phyloP scores from a whole-genome alignment of 805 yeast species.

The Nakazawaea molendinolei region DNA sequence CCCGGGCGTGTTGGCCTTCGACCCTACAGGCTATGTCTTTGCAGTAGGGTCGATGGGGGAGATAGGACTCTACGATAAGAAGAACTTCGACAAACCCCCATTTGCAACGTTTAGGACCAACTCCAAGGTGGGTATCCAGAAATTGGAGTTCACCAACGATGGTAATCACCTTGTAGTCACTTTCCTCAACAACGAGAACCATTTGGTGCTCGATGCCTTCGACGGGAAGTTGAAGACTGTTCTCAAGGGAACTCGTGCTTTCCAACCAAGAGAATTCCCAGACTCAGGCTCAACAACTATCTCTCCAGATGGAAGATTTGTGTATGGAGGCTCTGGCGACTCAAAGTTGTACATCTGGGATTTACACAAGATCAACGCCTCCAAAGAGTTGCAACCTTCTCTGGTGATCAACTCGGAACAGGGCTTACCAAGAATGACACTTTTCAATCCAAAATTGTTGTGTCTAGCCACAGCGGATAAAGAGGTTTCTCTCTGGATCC shows the following conservation, averaged over 20 bases:
- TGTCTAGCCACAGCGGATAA: slow-evolving; percentile 61
- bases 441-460: slow-evolving; percentile 56
- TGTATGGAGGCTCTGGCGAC: slow-evolving; percentile 54
- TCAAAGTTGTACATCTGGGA: slow-evolving; percentile 52
- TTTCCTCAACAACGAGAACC: slow-evolving; percentile 45
- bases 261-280: slow-evolving; percentile 33
- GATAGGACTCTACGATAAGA: slow-evolving; percentile 55
- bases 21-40: slow-evolving; percentile 79
- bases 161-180: slow-evolving; percentile 59
- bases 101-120: slow-evolving; percentile 37
- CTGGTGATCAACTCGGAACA: slow-evolving; percentile 16
- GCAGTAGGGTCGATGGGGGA: slow-evolving; percentile 51
- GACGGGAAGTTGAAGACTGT: slow-evolving; percentile 44
- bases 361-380: slow-evolving; percentile 13
- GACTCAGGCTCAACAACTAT: slow-evolving; percentile 53
- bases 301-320: slow-evolving; percentile 61
- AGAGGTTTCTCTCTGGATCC: slow-evolving; percentile 38
- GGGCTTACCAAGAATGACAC: slow-evolving; percentile 38
- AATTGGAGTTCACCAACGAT: slow-evolving; percentile 73
- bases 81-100: slow-evolving; percentile 51
- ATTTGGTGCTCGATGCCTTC: slow-evolving; percentile 65
- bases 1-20: slow-evolving; percentile 60
- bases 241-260: slow-evolving; percentile 41
- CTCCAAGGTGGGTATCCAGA: slow-evolving; percentile 36
- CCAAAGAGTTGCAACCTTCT: slow-evolving; percentile 16